Conservation (phyloP, 257 asterid species). For the Mentha longifolia region DNA sequence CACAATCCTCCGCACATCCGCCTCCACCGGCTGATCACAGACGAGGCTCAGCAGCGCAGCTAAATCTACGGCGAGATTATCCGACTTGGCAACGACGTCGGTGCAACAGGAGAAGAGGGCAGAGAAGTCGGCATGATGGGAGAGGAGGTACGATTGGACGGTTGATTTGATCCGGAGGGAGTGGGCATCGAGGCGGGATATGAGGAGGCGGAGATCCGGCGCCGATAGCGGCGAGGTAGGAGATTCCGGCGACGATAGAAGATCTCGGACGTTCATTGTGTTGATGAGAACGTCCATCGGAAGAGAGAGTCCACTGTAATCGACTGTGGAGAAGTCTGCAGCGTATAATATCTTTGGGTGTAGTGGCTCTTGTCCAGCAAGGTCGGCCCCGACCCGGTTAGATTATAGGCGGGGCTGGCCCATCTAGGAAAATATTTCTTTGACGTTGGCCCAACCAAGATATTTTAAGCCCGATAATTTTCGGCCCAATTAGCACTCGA, state of each 20-base stretch:
- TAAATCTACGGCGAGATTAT: constrained; percentile 47
- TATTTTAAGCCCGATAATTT: too few relatives aligned
- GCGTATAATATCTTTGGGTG: constrained; percentile 12
- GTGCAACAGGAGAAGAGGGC: constrained; percentile 76
- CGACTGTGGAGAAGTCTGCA: constrained; percentile 32
- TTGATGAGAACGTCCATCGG: constrained; percentile 63
- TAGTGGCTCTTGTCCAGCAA: too few relatives aligned
- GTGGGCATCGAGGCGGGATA: constrained; percentile 76
- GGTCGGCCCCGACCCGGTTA: too few relatives aligned
- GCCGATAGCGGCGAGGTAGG: constrained; percentile 79
- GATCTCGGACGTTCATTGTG: constrained; percentile 78
- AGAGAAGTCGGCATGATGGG: constrained; percentile 77
- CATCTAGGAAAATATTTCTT: too few relatives aligned
- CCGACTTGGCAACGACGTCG: constrained; percentile 69
- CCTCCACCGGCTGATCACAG: constrained; percentile 68
- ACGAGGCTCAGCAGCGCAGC: constrained; percentile 53
- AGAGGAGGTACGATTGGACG: constrained; percentile 74
- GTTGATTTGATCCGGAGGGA: constrained; percentile 81
- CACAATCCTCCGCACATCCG: constrained; percentile 50
- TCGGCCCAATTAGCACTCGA: too few relatives aligned
- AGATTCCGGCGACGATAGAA: constrained; percentile 67
- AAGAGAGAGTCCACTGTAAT: constrained; percentile 34
- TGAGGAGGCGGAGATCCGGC: constrained; percentile 94
- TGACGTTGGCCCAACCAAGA: too few relatives aligned
- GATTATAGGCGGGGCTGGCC: too few relatives aligned